Conservation (phyloP, 225 moss, liverwort and hornwort species). For the Physcomitrium patens region DNA sequence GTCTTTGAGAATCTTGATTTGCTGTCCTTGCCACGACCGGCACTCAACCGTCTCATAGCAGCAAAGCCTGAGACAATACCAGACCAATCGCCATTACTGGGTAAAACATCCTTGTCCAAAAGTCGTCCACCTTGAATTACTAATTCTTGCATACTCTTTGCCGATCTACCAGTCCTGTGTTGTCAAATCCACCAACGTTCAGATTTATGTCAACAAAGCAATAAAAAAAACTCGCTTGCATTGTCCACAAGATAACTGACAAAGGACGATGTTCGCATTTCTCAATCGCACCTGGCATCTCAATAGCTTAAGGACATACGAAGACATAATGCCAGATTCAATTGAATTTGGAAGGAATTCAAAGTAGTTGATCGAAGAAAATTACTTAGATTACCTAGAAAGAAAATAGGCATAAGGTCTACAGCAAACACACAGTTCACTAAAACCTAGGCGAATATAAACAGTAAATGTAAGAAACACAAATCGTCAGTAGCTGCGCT, state of each 20-base stretch:
- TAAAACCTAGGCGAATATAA: conserved; percentile 1
- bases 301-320: too few relatives aligned
- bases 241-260: not conserved
- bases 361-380: too few relatives aligned
- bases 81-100: conserved; percentile 87
- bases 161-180: conserved; percentile 66
- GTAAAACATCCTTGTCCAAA: conserved; percentile 58
- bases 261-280: conserved; percentile 3
- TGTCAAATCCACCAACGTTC: conserved; percentile 7
- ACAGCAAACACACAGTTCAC: conserved; percentile 6
- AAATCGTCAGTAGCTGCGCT: not conserved
- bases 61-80: conserved; percentile 87
- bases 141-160: conserved; percentile 71
- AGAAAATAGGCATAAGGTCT: conserved; percentile 11
- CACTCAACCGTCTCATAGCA: conserved; percentile 81
- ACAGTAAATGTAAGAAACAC: not conserved
- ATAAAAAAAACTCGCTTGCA: not conserved
- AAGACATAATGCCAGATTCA: too few relatives aligned
- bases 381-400: not conserved
- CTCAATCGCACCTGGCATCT: conserved; percentile 21
- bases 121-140: conserved; percentile 58
- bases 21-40: conserved; percentile 71
- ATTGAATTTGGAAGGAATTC: too few relatives aligned
- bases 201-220: not conserved
- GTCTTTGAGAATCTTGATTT: conserved; percentile 57